Percentiles rank a stretch among this genome's conserved stretches.
Conservation (phyloP, 73 alveolate species). For the Loxodes magnus region DNA sequence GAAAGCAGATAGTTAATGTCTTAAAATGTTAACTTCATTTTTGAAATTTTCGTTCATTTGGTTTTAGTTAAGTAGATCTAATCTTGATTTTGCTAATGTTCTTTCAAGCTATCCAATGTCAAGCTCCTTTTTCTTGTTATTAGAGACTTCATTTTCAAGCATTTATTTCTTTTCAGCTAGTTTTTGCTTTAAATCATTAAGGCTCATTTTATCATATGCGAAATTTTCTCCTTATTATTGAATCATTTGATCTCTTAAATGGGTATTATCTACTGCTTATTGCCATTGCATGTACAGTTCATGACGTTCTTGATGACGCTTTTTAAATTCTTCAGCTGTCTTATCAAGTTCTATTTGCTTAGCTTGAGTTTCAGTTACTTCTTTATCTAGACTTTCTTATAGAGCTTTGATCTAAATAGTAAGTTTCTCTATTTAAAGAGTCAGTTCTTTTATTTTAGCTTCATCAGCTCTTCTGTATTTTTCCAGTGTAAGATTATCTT, state of each 20-base stretch:
- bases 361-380: slow-evolving; percentile 95
- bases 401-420: slow-evolving; percentile 16
- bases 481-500: slow-evolving; percentile 97
- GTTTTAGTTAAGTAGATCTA: slow-evolving; percentile 27
- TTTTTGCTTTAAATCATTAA: neutral
- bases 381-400: slow-evolving; percentile 62
- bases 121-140: neutral
- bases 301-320: slow-evolving; percentile 94
- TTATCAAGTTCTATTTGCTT: slow-evolving; percentile 98
- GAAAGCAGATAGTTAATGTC: slow-evolving; percentile 64
- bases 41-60: slow-evolving; percentile 29
- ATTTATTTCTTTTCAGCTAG: neutral
- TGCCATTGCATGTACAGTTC: slow-evolving; percentile 73
- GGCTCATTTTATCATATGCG: slow-evolving; percentile 23
- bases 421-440: slow-evolving; percentile 61
- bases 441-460: slow-evolving; percentile 95
- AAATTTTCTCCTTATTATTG: slow-evolving; percentile 66
- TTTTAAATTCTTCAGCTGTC: slow-evolving; percentile 96
- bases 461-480: slow-evolving; percentile 99
- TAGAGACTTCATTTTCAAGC: neutral
- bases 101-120: neutral
- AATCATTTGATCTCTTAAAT: slow-evolving; percentile 57
- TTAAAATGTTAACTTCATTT: slow-evolving; percentile 66
- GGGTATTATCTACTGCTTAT: slow-evolving; percentile 61
- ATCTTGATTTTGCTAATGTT: slow-evolving; percentile 21